Conservation (phyloP, 2,329 filamentous ascomycete species). For the Leptodontidium sp. region DNA sequence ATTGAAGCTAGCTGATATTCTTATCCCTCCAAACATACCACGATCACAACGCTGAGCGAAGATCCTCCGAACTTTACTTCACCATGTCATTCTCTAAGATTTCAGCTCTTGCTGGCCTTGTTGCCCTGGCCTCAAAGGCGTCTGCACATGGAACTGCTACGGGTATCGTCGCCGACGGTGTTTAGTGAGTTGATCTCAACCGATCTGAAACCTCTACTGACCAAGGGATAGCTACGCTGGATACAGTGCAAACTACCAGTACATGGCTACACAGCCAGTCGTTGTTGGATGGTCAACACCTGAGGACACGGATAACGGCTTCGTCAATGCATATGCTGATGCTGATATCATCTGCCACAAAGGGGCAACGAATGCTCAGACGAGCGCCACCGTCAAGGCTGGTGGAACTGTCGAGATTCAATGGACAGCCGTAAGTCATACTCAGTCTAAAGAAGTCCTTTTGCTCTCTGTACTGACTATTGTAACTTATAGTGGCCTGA, state of each 20-base stretch:
- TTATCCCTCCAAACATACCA: conserved; percentile 28
- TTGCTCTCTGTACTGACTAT: too few relatives aligned
- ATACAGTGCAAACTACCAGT: conserved; percentile 39
- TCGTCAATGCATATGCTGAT: conserved; percentile 53
- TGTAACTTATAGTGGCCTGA: conserved; percentile 51
- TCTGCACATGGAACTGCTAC: conserved; percentile 53
- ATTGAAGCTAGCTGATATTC: conserved; percentile 40
- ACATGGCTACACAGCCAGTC: conserved; percentile 39
- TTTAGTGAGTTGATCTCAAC: conserved; percentile 41
- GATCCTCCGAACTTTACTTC: conserved; percentile 27
- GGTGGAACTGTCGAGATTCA: conserved; percentile 56
- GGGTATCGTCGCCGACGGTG: conserved; percentile 56
- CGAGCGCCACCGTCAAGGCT: conserved; percentile 53
- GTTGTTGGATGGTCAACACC: conserved; percentile 52
- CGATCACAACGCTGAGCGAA: conserved; percentile 34
- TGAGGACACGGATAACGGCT: conserved; percentile 54
- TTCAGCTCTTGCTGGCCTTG: conserved; percentile 26
- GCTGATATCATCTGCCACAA: conserved; percentile 60
- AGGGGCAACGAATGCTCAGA: conserved; percentile 50
- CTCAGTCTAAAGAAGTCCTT: too few relatives aligned
- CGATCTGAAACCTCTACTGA: too few relatives aligned
- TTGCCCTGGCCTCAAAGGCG: conserved; percentile 20
- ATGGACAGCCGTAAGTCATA: conserved; percentile 50
- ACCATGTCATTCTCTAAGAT: conserved; percentile 44
- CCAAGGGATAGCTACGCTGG: conserved; percentile 44